phyloP scores from a whole-genome alignment of 768 basidiomycete species.

The Leccinellum luteum region DNA sequence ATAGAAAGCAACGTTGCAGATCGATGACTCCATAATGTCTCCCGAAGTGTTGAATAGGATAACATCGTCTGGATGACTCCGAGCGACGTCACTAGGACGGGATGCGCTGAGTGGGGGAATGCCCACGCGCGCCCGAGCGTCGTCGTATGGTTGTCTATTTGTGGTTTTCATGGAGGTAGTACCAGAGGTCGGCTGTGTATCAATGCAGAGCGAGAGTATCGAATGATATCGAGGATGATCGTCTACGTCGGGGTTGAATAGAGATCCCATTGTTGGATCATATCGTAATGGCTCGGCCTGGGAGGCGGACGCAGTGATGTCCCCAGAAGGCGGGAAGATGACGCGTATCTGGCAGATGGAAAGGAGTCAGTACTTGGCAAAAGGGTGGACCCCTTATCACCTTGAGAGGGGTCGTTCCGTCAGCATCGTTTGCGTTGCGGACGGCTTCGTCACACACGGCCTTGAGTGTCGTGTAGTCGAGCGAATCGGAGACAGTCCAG shows the following conservation, averaged over 20 bases:
- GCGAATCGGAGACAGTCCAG: slow-evolving; percentile 40
- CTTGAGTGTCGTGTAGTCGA: slow-evolving; percentile 43
- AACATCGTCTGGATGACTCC: slow-evolving; percentile 47
- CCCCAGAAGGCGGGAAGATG: slow-evolving; percentile 40
- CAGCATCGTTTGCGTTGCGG: slow-evolving; percentile 16
- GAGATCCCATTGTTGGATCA: slow-evolving; percentile 41
- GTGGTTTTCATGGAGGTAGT: slow-evolving; percentile 71
- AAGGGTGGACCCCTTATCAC: slow-evolving; percentile 5
- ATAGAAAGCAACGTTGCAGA: slow-evolving; percentile 70
- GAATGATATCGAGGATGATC: slow-evolving; percentile 27
- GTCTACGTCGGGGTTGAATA: slow-evolving; percentile 35
- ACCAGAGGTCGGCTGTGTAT: slow-evolving; percentile 50
- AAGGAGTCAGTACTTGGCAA: not conserved
- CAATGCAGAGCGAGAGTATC: slow-evolving; percentile 50
- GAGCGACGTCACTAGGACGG: not conserved
- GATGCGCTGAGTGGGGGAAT: slow-evolving; percentile 34
- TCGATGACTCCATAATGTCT: slow-evolving; percentile 61
- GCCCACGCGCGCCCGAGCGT: slow-evolving; percentile 57
- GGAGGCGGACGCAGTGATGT: slow-evolving; percentile 34
- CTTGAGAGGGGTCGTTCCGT: slow-evolving; percentile 20
- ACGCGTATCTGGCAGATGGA: slow-evolving; percentile 49
- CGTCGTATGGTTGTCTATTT: slow-evolving; percentile 52
- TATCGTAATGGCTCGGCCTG: slow-evolving; percentile 31
- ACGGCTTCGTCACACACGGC: slow-evolving; percentile 47
- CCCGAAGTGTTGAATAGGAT: slow-evolving; percentile 55